Base-by-base conservation (phyloP, 1,284 basidiomycete genomes). In the Schizophyllum commune region DNA sequence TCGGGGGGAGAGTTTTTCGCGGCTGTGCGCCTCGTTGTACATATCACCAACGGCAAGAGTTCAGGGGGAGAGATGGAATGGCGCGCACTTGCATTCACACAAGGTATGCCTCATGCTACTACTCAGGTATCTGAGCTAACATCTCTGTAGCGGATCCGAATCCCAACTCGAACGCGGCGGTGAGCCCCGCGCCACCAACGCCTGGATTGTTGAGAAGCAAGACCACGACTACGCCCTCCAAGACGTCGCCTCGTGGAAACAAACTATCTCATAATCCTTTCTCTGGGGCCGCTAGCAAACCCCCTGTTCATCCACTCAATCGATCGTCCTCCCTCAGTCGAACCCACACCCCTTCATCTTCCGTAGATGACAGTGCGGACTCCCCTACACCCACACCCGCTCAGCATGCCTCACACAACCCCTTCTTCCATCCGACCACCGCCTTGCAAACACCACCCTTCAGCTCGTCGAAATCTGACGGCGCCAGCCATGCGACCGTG, bases 1-100 rank as follows among this genome's bases (percentile, higher is more conserved):
- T 77, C 78, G 11, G 84, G 83, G 1, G 85, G 85, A n/a, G 86
- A 91, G 67, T 88, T 91, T 69, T 91, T 91, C 67, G 89, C 88
- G 11, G 84, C 80, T 0, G 72, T 89, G 27, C 74, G 89, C 39
- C 80, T 91, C 3, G 78, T 88, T 0, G 70, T 82, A 19, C 88
- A 91, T 65, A 80, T 78, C n/a, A 77, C 82, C 65, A 73, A 72
- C 21, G 88, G 88, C 4, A 82, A 80, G 62, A 78, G 80, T 6
- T 70, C 88, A 1, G 86, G 88, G 62, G 20, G 53, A 21, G 27
- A 55, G 19, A 20, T 55, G 53, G 53, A 47, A 17, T 47, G 39
- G 39, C 74, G 82, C 52, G 75, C 75, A 11, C 77, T 89, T 34
- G 88, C 85, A 0, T 91, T 91, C 66, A 78, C 87, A 1, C 88